phyloP scores from a whole-genome alignment of 2,329 filamentous ascomycete species.

The Hortaea werneckii region DNA sequence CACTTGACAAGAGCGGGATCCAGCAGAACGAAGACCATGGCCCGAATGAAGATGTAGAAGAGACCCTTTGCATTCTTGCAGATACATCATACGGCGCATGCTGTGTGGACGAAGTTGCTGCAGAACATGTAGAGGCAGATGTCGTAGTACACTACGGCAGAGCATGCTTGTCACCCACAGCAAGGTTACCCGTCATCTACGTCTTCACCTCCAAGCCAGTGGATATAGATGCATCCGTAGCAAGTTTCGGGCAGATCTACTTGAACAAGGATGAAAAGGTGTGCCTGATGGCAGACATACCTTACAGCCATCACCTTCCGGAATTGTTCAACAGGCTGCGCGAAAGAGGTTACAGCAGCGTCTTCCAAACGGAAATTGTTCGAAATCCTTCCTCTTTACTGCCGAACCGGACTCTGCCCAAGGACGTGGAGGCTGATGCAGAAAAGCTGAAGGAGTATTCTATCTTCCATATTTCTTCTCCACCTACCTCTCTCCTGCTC shows the following conservation, averaged over 20 bases:
- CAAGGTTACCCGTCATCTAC: conserved; percentile 76
- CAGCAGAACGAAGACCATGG: not conserved
- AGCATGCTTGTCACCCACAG: conserved; percentile 83
- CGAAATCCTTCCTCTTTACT: conserved; percentile 71
- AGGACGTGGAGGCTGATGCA: conserved; percentile 34
- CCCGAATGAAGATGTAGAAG: conserved; percentile 24
- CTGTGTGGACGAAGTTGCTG: conserved; percentile 93
- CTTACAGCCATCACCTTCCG: conserved; percentile 66
- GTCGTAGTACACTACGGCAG: conserved; percentile 91
- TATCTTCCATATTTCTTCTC: conserved; percentile 75
- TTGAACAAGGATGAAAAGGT: conserved; percentile 52
- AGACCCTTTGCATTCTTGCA: conserved; percentile 69
- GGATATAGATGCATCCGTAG: conserved; percentile 47
- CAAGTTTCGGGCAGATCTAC: conserved; percentile 60
- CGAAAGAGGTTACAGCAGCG: conserved; percentile 55
- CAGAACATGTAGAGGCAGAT: conserved; percentile 83
- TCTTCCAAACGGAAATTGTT: conserved; percentile 61
- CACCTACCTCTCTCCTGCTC: conserved; percentile 72
- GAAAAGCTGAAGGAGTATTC: conserved; percentile 54
- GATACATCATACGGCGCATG: conserved; percentile 97
- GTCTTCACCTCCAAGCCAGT: conserved; percentile 72
- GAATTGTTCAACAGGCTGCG: conserved; percentile 46
- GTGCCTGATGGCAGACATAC: conserved; percentile 81
- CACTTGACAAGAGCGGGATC: not conserved
- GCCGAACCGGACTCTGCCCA: conserved; percentile 68